Evolutionary conservation across 202 grass and related monocot genomes (phyloP), one percentile per base, ranked within the genome.

Genomic region (Panicum hallii): DNA sequence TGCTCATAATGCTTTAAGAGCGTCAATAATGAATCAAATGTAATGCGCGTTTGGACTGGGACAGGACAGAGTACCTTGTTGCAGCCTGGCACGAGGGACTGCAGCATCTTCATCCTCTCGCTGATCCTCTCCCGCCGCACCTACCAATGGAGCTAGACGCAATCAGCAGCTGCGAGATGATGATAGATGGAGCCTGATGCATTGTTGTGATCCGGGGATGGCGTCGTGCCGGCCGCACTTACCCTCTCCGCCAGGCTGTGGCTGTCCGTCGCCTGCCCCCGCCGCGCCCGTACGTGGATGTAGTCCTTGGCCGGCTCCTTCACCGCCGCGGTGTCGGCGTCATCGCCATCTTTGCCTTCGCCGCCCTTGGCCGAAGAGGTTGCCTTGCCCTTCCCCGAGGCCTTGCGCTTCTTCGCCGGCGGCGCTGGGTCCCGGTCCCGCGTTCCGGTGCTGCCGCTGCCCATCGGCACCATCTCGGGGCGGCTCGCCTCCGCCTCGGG

Each of bases 241-340:
- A 97, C 95, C 90, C 95, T 86, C 86, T 97, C 95, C 15, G 95
- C 95, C 36, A 97, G 90, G 83, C 95, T 94, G 83, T 97, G 95
- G 80, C 92, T 97, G 71, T 94, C 95, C 62, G 95, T 97, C 53
- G 95, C 95, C 81, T 98, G 92, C 20, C 95, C 95, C 72, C 92
- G 82, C 80, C 95, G 79, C 19, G 95, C 95, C 64, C 95, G 77
- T 32, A 95, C 95, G 87, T 98, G 95, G 80, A 95, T 91, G 72
- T 95, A 98, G 58, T 90, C 95, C 79, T 91, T 98, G 32, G 9
- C 92, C 6, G 83, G 6, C 55, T 16, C 34, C 63, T 6, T 4
- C 55, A 4, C 19, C 63, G 22, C 4, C n/a, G 46, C 52, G 45
- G 16, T 75, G 5, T 11, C 74, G n/a, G 43, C 14, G 67, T 46